phyloP scores from a whole-genome alignment of 2,329 filamentous ascomycete species.

The Talaromyces sp. region DNA sequence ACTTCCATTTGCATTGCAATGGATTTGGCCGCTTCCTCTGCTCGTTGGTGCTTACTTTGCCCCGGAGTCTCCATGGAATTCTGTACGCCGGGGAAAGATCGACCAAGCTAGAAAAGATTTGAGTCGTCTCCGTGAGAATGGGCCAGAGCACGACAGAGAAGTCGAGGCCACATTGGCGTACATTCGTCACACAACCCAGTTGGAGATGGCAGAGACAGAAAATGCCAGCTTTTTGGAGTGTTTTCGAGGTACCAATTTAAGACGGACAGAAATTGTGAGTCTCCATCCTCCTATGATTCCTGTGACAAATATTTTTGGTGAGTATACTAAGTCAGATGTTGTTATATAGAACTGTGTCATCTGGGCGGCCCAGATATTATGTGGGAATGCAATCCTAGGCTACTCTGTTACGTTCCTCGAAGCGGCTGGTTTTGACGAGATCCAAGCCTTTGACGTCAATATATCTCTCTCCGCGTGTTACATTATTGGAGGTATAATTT shows the following conservation, averaged over 20 bases:
- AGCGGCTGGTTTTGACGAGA: conserved; percentile 32
- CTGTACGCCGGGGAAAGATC: conserved; percentile 41
- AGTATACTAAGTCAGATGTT: background rate
- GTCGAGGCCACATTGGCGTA: conserved; percentile 60
- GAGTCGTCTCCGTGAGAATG: conserved; percentile 39
- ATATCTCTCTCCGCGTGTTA: conserved; percentile 39
- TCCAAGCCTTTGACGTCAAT: conserved; percentile 36
- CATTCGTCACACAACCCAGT: conserved; percentile 65
- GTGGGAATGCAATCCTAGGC: conserved; percentile 32
- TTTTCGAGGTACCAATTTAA: conserved; percentile 71
- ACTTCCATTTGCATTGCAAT: conserved; percentile 48
- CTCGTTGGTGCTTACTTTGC: conserved; percentile 43
- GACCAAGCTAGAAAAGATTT: conserved; percentile 41
- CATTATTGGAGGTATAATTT: conserved; percentile 36
- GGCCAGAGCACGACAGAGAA: conserved; percentile 63
- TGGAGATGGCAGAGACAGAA: conserved; percentile 69
- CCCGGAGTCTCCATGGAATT: conserved; percentile 49
- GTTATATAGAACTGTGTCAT: conserved; percentile 32
- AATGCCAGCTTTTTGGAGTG: conserved; percentile 76
- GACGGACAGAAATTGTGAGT: conserved; percentile 68
- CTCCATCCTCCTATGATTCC: background rate
- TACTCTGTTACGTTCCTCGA: conserved; percentile 37
- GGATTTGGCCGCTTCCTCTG: conserved; percentile 50
- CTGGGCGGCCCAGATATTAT: conserved; percentile 37
- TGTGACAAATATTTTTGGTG: background rate